Evolutionary conservation across 2,329 filamentous ascomycete species (phyloP).

Genomic region (Ceratocystiopsis sp.): DNA sequence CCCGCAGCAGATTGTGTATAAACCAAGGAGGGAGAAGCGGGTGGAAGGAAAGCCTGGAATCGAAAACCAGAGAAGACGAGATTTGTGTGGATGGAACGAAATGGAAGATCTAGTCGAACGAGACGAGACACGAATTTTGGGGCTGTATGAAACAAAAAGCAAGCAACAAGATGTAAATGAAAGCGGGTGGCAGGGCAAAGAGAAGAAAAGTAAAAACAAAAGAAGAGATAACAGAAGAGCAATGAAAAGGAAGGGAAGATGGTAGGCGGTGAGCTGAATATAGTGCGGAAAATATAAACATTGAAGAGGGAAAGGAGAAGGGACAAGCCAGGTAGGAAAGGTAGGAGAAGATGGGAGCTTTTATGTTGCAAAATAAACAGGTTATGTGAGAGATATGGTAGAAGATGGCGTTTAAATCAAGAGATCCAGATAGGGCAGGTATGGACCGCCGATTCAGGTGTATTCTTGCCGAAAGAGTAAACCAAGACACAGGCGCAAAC

Average conservation of each 20-base stretch:
- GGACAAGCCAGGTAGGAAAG: background rate
- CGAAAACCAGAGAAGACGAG: too few species aligned
- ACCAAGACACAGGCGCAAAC: too few species aligned
- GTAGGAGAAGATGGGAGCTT: background rate
- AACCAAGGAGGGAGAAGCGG: background rate
- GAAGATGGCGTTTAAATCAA: background rate
- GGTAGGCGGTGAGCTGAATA: too few species aligned
- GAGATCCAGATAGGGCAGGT: too few species aligned
- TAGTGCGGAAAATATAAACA: background rate
- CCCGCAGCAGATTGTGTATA: conserved; percentile 6
- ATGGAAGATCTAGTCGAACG: too few species aligned
- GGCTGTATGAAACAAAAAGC: background rate
- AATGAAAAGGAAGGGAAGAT: background rate
- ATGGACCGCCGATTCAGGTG: too few species aligned
- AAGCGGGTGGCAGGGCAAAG: background rate
- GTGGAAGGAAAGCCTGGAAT: too few species aligned
- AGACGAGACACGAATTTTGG: too few species aligned
- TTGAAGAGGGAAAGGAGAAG: background rate
- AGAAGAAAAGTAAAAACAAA: background rate
- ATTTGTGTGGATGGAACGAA: too few species aligned
- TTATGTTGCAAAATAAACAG: background rate
- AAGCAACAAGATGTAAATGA: background rate
- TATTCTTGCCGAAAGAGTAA: too few species aligned
- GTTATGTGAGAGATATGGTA: background rate
- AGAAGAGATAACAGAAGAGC: background rate